Evolutionary conservation across 208 protist genomes (phyloP).

Genomic region (Trypanosoma caninum): DNA sequence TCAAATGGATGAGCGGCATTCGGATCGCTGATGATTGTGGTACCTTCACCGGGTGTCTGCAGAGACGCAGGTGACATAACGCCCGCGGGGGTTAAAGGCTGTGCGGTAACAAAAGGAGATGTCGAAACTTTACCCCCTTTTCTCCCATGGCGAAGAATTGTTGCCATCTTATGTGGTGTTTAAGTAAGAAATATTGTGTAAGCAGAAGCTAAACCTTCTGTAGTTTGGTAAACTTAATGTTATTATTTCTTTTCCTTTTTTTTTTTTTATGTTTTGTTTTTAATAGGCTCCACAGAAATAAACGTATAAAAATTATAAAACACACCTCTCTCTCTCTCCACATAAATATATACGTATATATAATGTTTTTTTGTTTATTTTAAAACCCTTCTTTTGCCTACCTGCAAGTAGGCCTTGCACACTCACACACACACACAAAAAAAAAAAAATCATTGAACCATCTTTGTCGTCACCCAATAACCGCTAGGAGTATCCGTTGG

Average conservation of each 20-base stretch:
- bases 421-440: too few species aligned
- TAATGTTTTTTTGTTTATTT: too few species aligned
- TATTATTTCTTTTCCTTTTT: slow-evolving; percentile 10
- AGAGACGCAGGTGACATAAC: slow-evolving; percentile 57
- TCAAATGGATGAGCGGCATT: slow-evolving; percentile 38
- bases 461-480: slow-evolving; percentile 78
- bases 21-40: slow-evolving; percentile 27
- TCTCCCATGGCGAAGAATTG: slow-evolving; percentile 71
- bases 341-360: too few species aligned
- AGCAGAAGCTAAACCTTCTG: not conserved
- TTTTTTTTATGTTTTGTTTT: not conserved
- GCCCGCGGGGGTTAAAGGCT: slow-evolving; percentile 37
- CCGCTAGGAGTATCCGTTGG: slow-evolving; percentile 34
- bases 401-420: too few species aligned
- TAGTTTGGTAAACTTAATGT: not conserved
- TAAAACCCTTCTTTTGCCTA: too few species aligned
- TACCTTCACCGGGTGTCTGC: slow-evolving; percentile 23
- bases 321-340: too few species aligned
- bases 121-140: slow-evolving; percentile 85
- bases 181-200: not conserved
- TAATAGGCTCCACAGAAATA: not conserved
- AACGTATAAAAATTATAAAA: not conserved
- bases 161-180: slow-evolving; percentile 42
- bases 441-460: slow-evolving; percentile 25
- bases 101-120: slow-evolving; percentile 39